phyloP scores from a whole-genome alignment of 306 rosid genomes.

The Oxytropis ochrocephala region DNA sequence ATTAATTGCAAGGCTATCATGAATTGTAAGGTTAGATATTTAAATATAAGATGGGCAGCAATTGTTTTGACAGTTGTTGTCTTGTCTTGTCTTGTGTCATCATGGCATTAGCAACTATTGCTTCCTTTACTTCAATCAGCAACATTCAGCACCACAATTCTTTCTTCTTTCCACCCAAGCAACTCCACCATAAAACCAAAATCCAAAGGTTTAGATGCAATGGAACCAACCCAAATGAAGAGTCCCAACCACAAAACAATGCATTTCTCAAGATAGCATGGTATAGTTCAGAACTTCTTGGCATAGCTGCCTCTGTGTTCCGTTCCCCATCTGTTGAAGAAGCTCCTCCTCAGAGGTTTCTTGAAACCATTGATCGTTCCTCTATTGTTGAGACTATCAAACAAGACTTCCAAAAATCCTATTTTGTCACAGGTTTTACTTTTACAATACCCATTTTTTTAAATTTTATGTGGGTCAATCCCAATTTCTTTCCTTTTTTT shows the following conservation, averaged over 20 bases:
- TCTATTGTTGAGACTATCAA: constrained; percentile 28
- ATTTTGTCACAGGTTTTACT: constrained; percentile 38
- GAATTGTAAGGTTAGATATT: constrained; percentile 17
- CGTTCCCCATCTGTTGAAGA: constrained; percentile 39
- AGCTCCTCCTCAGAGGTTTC: constrained; percentile 39
- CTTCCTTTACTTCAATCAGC: constrained; percentile 34
- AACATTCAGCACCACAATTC: constrained; percentile 4
- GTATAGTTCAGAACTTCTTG: constrained; percentile 86
- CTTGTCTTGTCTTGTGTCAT: background rate
- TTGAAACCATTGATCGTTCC: constrained; percentile 46
- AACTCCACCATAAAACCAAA: background rate
- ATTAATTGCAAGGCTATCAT: constrained; percentile 26
- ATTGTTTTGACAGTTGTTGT: background rate
- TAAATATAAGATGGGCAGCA: background rate
- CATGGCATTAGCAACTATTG: constrained; percentile 38
- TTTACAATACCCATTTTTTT: background rate
- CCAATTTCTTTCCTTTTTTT: background rate
- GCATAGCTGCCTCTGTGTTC: constrained; percentile 75
- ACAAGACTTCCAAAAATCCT: constrained; percentile 31
- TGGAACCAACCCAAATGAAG: constrained; percentile 40
- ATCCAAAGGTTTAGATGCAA: constrained; percentile 39
- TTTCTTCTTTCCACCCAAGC: constrained; percentile 27
- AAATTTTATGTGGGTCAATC: background rate
- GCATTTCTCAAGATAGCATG: constrained; percentile 73
- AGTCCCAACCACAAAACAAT: constrained; percentile 44